Base-by-base conservation (phyloP, 441 rosid species). In the Adansonia gregorii region DNA sequence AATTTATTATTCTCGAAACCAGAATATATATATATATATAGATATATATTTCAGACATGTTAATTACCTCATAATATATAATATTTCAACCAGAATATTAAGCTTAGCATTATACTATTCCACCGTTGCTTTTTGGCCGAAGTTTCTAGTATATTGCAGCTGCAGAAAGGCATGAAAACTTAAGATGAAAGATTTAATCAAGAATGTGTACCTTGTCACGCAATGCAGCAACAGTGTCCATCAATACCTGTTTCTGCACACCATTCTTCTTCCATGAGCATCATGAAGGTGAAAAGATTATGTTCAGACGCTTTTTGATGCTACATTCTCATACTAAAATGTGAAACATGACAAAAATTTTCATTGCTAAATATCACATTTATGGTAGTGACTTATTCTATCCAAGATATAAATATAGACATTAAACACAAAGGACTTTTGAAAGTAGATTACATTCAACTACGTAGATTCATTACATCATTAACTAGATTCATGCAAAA, bases 201-300 rank as follows among this genome's bases (percentile, higher is more conserved):
- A 48, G 49, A 60, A 35, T 6, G 17, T 48, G 39, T 59, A 71
- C 80, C 80, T 78, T 69, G 51, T 59, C 43, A 1, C 11, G n/a
- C 52, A 31, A 17, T 20, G 39, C 74, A 5, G 39, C 55, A 4
- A 48, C 43, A 2, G 70, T 49, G 5, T 71, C 80, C 64, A 48
- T 10, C 76, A 78, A 51, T 35, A 78, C 22, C 64, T 71, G 69
- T 20, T 71, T 71, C 80, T 78, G 80, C 69, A 77, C 0, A 61
- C 49, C 17, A 17, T 24, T 12, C 19, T 43, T 12, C 19, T 14
- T 6, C 4, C 35, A 31, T 48, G 31, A 66, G 51, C 51, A 67
- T 17, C 71, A 67, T 67, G 3, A 8, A 64, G 68, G 46, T 58
- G 64, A 59, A 20, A 8, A 0, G 6, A 19, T 7, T 55, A 7